Evolutionary conservation across 257 asterid genomes (phyloP).

Genomic region (Craterostigma plantagineum): DNA sequence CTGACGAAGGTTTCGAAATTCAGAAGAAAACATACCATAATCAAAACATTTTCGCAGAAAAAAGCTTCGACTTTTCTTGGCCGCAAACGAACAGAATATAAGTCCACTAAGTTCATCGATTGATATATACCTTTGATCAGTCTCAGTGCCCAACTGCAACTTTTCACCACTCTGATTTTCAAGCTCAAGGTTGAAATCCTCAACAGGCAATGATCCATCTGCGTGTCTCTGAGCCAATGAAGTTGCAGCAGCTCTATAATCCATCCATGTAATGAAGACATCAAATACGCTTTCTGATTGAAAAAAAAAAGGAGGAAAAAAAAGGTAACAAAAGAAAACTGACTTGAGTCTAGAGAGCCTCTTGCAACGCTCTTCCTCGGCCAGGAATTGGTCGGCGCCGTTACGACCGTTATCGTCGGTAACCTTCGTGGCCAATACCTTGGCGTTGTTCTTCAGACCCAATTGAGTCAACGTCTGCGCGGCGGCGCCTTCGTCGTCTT

Average conservation of each 20-base stretch:
- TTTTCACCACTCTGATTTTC: conserved; percentile 88
- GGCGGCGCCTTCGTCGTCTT: conserved; percentile 37
- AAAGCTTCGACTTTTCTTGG: not conserved
- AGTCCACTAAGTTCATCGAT: not conserved
- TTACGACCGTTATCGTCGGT: conserved; percentile 51
- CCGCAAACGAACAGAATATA: not conserved
- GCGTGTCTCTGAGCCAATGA: conserved; percentile 69
- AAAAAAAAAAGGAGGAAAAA: not conserved
- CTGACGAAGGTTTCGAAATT: conserved; percentile 18
- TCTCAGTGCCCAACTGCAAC: conserved; percentile 77
- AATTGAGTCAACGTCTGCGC: conserved; percentile 37
- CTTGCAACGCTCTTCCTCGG: conserved; percentile 73
- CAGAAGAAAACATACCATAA: not conserved
- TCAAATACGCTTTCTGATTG: not conserved
- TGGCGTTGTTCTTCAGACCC: conserved; percentile 64
- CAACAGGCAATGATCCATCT: conserved; percentile 77
- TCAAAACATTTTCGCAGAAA: not conserved
- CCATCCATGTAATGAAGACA: not conserved
- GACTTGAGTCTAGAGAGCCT: conserved; percentile 62
- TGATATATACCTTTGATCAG: conserved; percentile 55
- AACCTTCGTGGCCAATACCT: conserved; percentile 59
- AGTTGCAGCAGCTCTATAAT: conserved; percentile 61
- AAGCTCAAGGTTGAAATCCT: conserved; percentile 78
- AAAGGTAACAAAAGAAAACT: conserved; percentile 6
- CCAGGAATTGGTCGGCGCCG: conserved; percentile 45